Percentiles rank a stretch among this genome's conserved stretches.
phyloP scores from a whole-genome alignment of 1,284 basidiomycete species.

The Gomphus sp. region DNA sequence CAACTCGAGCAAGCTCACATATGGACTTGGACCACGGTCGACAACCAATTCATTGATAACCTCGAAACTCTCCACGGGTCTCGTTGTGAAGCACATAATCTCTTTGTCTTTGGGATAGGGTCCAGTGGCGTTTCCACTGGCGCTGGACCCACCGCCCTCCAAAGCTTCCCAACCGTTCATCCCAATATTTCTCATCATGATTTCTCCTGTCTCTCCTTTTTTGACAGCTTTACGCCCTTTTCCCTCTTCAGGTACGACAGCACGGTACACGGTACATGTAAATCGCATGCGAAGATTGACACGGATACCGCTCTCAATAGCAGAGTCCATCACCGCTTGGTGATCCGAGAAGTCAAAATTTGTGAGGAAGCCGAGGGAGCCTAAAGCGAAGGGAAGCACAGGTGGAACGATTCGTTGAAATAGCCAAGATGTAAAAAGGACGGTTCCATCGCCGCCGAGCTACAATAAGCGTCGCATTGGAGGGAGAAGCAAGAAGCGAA shows the following conservation, averaged over 20 bases:
- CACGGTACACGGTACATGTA: slow-evolving; percentile 95
- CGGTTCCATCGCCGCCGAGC: slow-evolving; percentile 97
- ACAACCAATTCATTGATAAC: slow-evolving; percentile 98
- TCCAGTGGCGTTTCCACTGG: slow-evolving; percentile 28
- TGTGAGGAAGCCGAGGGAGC: slow-evolving; percentile 96
- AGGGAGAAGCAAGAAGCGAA: neutral
- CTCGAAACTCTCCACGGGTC: slow-evolving; percentile 95
- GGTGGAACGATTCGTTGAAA: slow-evolving; percentile 98
- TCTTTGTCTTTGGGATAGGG: slow-evolving; percentile 74
- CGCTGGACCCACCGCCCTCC: slow-evolving; percentile 59
- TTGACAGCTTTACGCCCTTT: slow-evolving; percentile 78
- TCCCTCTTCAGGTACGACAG: slow-evolving; percentile 63
- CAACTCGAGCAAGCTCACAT: slow-evolving; percentile 91
- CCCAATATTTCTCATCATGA: slow-evolving; percentile 86
- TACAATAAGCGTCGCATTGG: slow-evolving; percentile 24
- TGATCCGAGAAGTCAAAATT: slow-evolving; percentile 95
- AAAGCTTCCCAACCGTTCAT: slow-evolving; percentile 90
- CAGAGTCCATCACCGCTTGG: slow-evolving; percentile 80
- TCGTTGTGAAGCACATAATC: slow-evolving; percentile 95
- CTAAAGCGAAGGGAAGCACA: slow-evolving; percentile 95
- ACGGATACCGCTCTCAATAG: slow-evolving; percentile 88
- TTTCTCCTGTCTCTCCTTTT: slow-evolving; percentile 86
- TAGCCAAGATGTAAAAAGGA: slow-evolving; percentile 98
- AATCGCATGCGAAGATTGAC: slow-evolving; percentile 99
- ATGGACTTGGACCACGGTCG: slow-evolving; percentile 96